Evolutionary conservation across 2,329 filamentous ascomycete species (phyloP), one percentile per base, ranked within the genome.

Genomic region (Berkeleyomyces basicola): DNA sequence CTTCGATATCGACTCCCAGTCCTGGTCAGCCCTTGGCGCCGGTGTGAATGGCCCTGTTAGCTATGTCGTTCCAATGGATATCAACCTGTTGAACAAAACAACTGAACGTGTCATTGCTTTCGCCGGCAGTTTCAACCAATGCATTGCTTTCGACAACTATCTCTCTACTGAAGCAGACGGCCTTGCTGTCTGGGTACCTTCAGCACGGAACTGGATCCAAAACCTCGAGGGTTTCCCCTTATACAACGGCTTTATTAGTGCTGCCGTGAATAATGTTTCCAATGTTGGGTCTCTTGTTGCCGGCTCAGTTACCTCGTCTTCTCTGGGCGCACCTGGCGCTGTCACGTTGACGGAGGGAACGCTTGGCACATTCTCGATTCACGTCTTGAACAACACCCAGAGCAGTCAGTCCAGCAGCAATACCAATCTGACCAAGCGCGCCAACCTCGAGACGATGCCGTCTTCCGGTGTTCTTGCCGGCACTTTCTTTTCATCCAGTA

Each of bases 171-270:
- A 79, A 7, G 87, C 84, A 0, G 74, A 82, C 59, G 90, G 91
- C 1, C 90, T 99, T 69, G 92, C 90, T 11, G 78, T 97, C 44
- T 99, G 93, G 93, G 86, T 97, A 6, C 88, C 88, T 2, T 95
- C 90, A 3, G 78, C 81, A 66, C 80, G 79, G 64, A 93, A 93
- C 70, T 99, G 93, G 93, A 78, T 99, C 14, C 83, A 90, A 70
- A 93, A 95, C 67, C 75, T 96, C 16, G 73, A 83, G 43, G 76
- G 82, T 5, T 74, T 81, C 6, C 83, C 88, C 62, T 78, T 81
- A 5, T 81, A 95, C 68, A 79, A 79, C 64, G 95, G 93, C 44
- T 76, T 84, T 63, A 78, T 99, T 55, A 87, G 85, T 16, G 81
- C 88, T 0, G 78, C 79, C 5, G 78, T 85, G 46, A 79, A 88